Percentiles rank a stretch among this genome's conserved stretches.
Conservation (phyloP, 768 basidiomycete species). For the Mycena olivaceomarginata region DNA sequence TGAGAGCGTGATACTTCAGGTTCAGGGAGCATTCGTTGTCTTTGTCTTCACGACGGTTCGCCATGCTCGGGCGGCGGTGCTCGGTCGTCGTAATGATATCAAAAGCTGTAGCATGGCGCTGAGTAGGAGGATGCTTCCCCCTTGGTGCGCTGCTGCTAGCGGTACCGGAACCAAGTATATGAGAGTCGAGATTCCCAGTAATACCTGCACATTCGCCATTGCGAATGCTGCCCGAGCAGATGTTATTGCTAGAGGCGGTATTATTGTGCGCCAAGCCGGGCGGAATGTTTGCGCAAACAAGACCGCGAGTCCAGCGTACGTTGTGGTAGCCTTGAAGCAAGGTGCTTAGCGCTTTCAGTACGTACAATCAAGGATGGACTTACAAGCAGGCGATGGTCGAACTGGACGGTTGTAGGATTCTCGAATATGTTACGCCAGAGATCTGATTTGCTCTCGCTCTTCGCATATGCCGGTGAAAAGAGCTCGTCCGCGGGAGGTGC, state of each 20-base stretch:
- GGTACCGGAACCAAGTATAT: slow-evolving; percentile 95
- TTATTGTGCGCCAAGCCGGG: slow-evolving; percentile 71
- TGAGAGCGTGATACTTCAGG: not conserved
- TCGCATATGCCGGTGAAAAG: slow-evolving; percentile 85
- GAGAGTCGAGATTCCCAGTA: slow-evolving; percentile 81
- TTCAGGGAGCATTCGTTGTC: not conserved
- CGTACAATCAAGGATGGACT: slow-evolving; percentile 53
- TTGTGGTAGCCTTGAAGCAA: slow-evolving; percentile 83
- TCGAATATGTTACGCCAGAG: slow-evolving; percentile 97
- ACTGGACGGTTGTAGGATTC: slow-evolving; percentile 98
- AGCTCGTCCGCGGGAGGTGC: slow-evolving; percentile 90
- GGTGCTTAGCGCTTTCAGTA: not conserved
- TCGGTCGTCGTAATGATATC: slow-evolving; percentile 82
- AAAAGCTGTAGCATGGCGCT: slow-evolving; percentile 89
- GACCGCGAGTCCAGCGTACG: slow-evolving; percentile 81
- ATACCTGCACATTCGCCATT: slow-evolving; percentile 90
- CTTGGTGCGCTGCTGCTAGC: slow-evolving; percentile 95
- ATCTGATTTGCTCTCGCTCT: slow-evolving; percentile 80
- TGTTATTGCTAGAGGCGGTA: slow-evolving; percentile 78
- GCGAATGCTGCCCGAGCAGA: slow-evolving; percentile 79
- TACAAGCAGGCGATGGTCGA: slow-evolving; percentile 95
- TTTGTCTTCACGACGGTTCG: slow-evolving; percentile 56
- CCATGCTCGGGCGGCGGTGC: slow-evolving; percentile 79
- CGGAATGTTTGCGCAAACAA: slow-evolving; percentile 78
- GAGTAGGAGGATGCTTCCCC: slow-evolving; percentile 92